These are phyloP conservation scores for Pseudogymnoascus sp. DNA, from an alignment of 2,329 filamentous ascomycete species.

Conservation along the genomic window DNA sequence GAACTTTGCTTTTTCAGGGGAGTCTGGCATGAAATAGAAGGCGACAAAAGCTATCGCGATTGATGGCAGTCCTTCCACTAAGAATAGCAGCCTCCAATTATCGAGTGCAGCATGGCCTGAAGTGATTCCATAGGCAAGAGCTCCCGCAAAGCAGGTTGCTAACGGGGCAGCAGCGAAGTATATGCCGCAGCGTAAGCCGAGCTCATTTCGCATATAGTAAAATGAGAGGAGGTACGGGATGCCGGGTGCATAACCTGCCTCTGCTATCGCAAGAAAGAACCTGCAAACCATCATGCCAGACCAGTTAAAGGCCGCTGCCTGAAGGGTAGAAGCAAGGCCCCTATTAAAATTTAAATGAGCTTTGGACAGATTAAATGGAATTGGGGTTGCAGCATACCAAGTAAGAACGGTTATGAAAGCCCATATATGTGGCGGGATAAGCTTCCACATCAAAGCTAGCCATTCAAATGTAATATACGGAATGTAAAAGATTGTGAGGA, in stretches of 20 bases:
- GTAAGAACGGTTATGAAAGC: conserved; percentile 15
- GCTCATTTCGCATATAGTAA: conserved; percentile 47
- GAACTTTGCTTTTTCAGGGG: conserved; percentile 44
- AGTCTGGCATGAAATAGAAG: conserved; percentile 48
- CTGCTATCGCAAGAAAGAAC: conserved; percentile 37
- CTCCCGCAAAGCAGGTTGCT: conserved; percentile 63
- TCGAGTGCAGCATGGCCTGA: conserved; percentile 50
- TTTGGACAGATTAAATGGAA: not conserved
- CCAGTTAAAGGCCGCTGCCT: conserved; percentile 31
- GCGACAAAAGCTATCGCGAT: conserved; percentile 46
- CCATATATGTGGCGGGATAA: conserved; percentile 33
- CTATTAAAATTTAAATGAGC: not conserved
- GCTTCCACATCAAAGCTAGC: conserved; percentile 33
- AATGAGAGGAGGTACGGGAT: conserved; percentile 39
- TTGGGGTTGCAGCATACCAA: not conserved
- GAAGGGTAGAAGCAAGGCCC: conserved; percentile 26
- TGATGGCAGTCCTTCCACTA: conserved; percentile 59
- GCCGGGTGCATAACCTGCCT: conserved; percentile 37
- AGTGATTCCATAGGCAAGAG: conserved; percentile 61
- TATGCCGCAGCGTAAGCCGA: conserved; percentile 63
- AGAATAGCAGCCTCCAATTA: conserved; percentile 57
- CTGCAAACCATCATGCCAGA: conserved; percentile 33
- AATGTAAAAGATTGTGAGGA: conserved; percentile 35
- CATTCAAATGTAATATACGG: conserved; percentile 35
- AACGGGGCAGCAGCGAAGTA: conserved; percentile 60